These are phyloP conservation scores for Mortierella hygrophila DNA, from an alignment of 192 early-diverging fungal genomes.

Conservation along the genomic window DNA sequence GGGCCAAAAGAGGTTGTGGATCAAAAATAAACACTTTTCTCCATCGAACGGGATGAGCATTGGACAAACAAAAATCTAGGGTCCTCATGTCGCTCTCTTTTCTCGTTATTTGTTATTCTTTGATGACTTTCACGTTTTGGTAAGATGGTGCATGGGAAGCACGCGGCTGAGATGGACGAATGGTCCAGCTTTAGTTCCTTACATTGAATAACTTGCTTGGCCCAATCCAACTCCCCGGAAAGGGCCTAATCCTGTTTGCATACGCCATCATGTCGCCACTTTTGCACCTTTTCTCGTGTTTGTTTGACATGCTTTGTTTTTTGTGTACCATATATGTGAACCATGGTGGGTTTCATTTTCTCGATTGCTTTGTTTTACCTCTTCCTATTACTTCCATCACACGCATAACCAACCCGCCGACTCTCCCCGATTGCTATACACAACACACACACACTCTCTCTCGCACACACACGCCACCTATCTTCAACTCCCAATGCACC, in stretches of 20 bases:
- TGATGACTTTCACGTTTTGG: neutral
- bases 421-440: neutral
- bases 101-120: neutral
- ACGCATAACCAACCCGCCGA: neutral
- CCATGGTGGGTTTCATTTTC: neutral
- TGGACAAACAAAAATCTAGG: neutral
- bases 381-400: neutral
- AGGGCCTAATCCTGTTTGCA: neutral
- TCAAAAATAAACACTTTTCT: neutral
- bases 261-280: constrained; percentile 3
- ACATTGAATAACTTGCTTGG: neutral
- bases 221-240: neutral
- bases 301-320: neutral
- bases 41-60: too few species aligned
- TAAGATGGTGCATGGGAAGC: too few species aligned
- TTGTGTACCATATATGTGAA: neutral
- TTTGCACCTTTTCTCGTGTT: neutral
- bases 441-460: neutral
- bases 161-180: neutral
- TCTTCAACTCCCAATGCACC: neutral
- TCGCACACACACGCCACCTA: neutral
- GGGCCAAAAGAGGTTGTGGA: neutral
- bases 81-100: neutral
- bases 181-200: neutral
- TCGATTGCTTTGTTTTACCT: neutral